Conservation (phyloP, 1,284 basidiomycete species). For the Exobasidium cylindrosporum region DNA sequence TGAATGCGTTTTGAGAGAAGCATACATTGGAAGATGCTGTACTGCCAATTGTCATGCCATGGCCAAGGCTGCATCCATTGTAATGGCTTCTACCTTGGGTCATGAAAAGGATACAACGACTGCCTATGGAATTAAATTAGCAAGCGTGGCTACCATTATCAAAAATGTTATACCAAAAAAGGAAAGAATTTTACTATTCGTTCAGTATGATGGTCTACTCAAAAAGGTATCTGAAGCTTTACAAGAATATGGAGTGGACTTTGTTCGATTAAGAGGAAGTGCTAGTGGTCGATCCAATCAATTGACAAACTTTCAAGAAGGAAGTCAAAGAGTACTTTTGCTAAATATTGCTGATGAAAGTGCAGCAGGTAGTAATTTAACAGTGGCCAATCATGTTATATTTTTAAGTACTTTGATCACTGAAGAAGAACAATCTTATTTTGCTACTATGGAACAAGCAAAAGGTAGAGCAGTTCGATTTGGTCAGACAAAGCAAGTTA, state of each 20-base stretch:
- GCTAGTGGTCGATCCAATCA: constrained; percentile 57
- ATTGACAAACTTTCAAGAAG: constrained; percentile 65
- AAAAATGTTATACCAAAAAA: constrained; percentile 69
- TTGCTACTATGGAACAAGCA: constrained; percentile 40
- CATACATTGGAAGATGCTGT: constrained; percentile 36
- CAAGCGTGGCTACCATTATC: constrained; percentile 77
- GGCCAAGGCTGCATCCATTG: constrained; percentile 32
- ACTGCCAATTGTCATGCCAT: constrained; percentile 31
- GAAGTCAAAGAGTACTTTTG: constrained; percentile 71
- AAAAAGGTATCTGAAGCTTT: constrained; percentile 83
- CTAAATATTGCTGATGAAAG: constrained; percentile 90
- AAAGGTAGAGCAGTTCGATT: constrained; percentile 35
- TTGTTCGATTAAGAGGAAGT: constrained; percentile 76
- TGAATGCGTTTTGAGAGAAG: constrained; percentile 31
- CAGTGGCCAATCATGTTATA: constrained; percentile 87
- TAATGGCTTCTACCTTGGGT: constrained; percentile 31
- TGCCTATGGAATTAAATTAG: constrained; percentile 82
- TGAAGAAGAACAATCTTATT: constrained; percentile 59
- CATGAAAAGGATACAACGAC: constrained; percentile 61
- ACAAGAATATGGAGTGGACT: constrained; percentile 68
- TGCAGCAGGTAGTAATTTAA: constrained; percentile 87
- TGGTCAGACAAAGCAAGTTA: constrained; percentile 38
- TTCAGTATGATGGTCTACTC: constrained; percentile 89
- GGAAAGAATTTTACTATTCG: constrained; percentile 83
- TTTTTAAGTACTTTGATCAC: constrained; percentile 87